These are phyloP conservation scores for Rhizomucor miehei DNA, from an alignment of 371 early-diverging fungal species.

Conservation along the genomic window DNA sequence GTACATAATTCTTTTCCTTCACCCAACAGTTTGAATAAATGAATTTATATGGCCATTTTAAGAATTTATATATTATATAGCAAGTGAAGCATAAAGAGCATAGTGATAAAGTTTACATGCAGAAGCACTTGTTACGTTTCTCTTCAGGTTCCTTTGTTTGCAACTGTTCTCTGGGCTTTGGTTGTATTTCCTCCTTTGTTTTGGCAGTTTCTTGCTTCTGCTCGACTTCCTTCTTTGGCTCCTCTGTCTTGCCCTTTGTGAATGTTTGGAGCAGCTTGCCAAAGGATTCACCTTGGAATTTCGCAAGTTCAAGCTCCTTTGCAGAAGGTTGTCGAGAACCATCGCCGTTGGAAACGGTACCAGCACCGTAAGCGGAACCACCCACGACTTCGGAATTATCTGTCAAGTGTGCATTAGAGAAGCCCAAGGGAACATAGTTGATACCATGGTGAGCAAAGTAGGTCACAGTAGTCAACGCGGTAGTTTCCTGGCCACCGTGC, in stretches of 20 bases:
- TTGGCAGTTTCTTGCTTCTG: background rate
- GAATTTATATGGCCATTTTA: too few relatives aligned
- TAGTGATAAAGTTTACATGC: conserved; percentile 9
- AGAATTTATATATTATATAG: too few relatives aligned
- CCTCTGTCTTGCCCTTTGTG: conserved; percentile 5
- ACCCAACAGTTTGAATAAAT: too few relatives aligned
- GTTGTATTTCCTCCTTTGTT: background rate
- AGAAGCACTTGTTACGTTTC: conserved; percentile 9
- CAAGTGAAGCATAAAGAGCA: background rate
- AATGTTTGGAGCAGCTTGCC: conserved; percentile 14
- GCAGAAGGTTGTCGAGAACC: conserved; percentile 51
- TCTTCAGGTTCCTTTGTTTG: conserved; percentile 7
- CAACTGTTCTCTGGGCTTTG: background rate
- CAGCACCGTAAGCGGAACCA: conserved; percentile 47
- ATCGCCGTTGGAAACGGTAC: conserved; percentile 29
- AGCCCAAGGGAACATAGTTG: conserved; percentile 66
- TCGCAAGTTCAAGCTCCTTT: conserved; percentile 64
- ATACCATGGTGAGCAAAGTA: conserved; percentile 75
- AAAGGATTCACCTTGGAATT: conserved; percentile 30
- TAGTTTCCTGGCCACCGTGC: conserved; percentile 73
- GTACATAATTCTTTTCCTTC: too few relatives aligned
- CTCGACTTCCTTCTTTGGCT: too few relatives aligned
- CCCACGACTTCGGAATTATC: conserved; percentile 36
- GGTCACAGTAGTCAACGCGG: conserved; percentile 55
- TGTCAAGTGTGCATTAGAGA: conserved; percentile 23